Percentiles rank a stretch among this genome's conserved stretches.
These are phyloP conservation scores for Fraxinus excelsior DNA, from an alignment of 257 asterid genomes.

Conservation along the genomic window DNA sequence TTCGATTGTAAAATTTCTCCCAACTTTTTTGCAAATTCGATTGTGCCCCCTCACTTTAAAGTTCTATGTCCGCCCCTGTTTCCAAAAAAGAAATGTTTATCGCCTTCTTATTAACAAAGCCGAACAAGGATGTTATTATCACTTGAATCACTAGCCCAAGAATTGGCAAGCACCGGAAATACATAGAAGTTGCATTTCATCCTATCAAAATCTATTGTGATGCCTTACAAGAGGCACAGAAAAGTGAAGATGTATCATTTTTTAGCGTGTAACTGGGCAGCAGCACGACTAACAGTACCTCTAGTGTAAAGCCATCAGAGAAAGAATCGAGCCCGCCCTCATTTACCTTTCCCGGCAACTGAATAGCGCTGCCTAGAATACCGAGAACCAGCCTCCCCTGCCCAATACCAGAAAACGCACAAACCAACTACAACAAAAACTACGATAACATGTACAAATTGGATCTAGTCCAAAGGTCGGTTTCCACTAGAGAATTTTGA, in stretches of 20 bases:
- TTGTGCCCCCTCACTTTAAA: too few relatives aligned
- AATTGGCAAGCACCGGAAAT: neutral
- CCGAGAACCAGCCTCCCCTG: constrained; percentile 47
- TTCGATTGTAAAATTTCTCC: too few relatives aligned
- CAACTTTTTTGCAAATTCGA: too few relatives aligned
- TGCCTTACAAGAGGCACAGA: constrained; percentile 36
- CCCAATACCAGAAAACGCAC: constrained; percentile 36
- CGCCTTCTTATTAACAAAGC: neutral
- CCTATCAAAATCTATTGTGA: neutral
- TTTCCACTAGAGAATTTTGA: constrained; percentile 53
- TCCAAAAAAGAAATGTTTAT: constrained; percentile 38
- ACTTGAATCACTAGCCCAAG: neutral
- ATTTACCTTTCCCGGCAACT: constrained; percentile 31
- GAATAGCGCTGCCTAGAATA: constrained; percentile 26
- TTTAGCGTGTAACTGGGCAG: constrained; percentile 57
- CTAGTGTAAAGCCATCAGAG: constrained; percentile 43
- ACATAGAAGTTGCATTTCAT: neutral
- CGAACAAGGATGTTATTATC: neutral
- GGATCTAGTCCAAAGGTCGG: constrained; percentile 50
- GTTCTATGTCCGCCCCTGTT: too few relatives aligned
- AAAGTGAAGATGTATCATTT: constrained; percentile 38
- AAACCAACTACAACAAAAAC: constrained; percentile 23
- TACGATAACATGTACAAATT: constrained; percentile 32
- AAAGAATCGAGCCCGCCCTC: constrained; percentile 28
- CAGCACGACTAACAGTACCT: constrained; percentile 42